Evolutionary conservation across 768 basidiomycete genomes (phyloP), one percentile per base, ranked within the genome.

Genomic region (Termitomyces sp.): DNA sequence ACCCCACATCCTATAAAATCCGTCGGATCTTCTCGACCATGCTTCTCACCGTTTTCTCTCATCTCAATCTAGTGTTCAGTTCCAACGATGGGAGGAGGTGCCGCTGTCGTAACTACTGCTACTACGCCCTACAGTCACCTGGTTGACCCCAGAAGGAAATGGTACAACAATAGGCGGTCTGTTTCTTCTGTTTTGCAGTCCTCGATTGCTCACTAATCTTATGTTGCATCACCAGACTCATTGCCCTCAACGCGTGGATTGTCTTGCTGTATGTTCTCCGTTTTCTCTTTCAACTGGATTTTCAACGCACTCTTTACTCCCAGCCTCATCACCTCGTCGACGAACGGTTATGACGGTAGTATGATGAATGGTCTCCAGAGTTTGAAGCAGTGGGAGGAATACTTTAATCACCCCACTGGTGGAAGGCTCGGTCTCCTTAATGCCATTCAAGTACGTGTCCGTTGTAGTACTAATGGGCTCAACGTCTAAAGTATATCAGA

Each of bases 321-420:
- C 55, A 87, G 86, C 51, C 82, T 90, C 62, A 86, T 89, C 67
- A 89, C 88, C 12, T 88, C 88, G 27, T 87, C 86, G 15, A 88
- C 85, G 50, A 88, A 84, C 68, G 89, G 88, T 54, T 90, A 85
- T 67, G 89, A 90, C 66, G 86, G 87, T 60, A 85, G 82, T 69
- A 84, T 89, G 83, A 88, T 89, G 88, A 89, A 91, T 71, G 87
- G 86, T 69, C 76, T 92, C 44, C 89, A 92, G 71, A 81, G 82
- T 48, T 75, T 91, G 59, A 56, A 66, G 18, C 81, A 86, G 62
- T 92, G 90, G 90, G 70, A 76, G 49, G 48, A 60, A 8, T 87
- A 83, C 66, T 91, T 92, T 70, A 60, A 76, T 57, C n/a, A 75
- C 55, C 89, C 90, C 15, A 71, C 75, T 18, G 80, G 81, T 45